Evolutionary conservation across 805 yeast genomes (phyloP).

Genomic region (Grigorovia transvaalensis): DNA sequence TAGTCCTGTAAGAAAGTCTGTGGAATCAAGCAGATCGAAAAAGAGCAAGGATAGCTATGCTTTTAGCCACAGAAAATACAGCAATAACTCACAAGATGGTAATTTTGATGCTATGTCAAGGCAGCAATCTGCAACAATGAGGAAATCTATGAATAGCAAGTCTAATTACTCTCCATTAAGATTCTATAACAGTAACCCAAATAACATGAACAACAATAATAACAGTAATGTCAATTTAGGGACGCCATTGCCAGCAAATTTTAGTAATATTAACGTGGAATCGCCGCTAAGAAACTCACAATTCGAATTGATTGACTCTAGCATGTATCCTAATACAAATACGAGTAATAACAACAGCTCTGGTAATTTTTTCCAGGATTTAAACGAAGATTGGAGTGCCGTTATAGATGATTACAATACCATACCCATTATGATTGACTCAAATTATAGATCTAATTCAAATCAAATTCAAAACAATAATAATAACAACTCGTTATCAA

Average conservation of each 20-base stretch:
- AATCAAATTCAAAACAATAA: no score
- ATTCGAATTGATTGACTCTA: not conserved
- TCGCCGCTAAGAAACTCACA: not conserved
- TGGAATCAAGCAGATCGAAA: not conserved
- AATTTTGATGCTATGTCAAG: constrained; percentile 24
- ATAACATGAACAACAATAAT: constrained; percentile 2
- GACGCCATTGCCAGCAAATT: not conserved
- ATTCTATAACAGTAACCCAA: constrained; percentile 8
- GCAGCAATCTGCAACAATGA: constrained; percentile 15
- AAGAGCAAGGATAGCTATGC: not conserved
- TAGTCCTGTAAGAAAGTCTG: not conserved
- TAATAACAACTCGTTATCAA: constrained; percentile 9
- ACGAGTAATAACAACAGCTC: constrained; percentile 19
- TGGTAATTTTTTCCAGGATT: constrained; percentile 45
- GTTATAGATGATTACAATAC: constrained; percentile 39
- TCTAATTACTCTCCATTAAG: constrained; percentile 20
- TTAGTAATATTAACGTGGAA: not conserved
- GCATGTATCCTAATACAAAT: constrained; percentile 9
- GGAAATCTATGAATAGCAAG: constrained; percentile 8
- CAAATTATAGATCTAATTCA: not conserved
- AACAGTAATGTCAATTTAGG: constrained; percentile 1
- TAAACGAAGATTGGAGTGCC: constrained; percentile 92
- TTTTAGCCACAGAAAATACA: not conserved
- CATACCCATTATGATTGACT: constrained; percentile 20
- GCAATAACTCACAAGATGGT: constrained; percentile 8